Base-by-base conservation (phyloP, 495 filamentous ascomycete genomes). In the Ramalina peruviana region DNA sequence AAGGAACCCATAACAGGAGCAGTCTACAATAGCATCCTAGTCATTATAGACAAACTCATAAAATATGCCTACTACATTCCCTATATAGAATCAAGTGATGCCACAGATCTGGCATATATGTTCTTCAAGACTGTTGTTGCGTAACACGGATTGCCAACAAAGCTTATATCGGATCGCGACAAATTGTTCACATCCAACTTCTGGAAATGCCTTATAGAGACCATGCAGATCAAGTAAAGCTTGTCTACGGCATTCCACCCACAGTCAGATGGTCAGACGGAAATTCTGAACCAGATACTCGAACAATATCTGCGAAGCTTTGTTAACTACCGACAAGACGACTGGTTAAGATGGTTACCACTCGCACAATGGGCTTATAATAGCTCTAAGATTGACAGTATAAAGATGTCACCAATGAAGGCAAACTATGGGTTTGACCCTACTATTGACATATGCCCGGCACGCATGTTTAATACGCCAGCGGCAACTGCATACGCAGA, bases 281-380 rank as follows among this genome's bases (percentile, higher is more conserved):
- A 60, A 21, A 0, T 21, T 4, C 26, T 49, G 36, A 62, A 62
- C 26, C 42, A 61, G 27, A 45, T 39, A 1, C 15, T 64, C 1
- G 54, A 64, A 48, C 15, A 47, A 4, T 64, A 59, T 23, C 20
- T 63, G 11, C 27, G 42, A 21, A 40, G 19, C 6, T 63, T 57
- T 41, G 33, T 25, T 7, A 62, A 63, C 37, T 53, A 53, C 20
- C 20, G 52, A 38, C 47, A 65, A 40, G 37, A 55, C 17, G 53
- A 65, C 26, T 61, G 42, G 51, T 39, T 43, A 38, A 5, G 27
- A 11, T 36, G 54, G 7, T 23, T 64, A 37, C 43, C 39, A 6
- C 13, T 63, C 0, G 56, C 56, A 0, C 12, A 62, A 40, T 49
- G 50, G 10, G 44, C 43, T 0, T 55, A 60, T 25, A 54, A 56